Evolutionary conservation across 2,329 filamentous ascomycete genomes (phyloP).

Genomic region (Monosporascus sp.): DNA sequence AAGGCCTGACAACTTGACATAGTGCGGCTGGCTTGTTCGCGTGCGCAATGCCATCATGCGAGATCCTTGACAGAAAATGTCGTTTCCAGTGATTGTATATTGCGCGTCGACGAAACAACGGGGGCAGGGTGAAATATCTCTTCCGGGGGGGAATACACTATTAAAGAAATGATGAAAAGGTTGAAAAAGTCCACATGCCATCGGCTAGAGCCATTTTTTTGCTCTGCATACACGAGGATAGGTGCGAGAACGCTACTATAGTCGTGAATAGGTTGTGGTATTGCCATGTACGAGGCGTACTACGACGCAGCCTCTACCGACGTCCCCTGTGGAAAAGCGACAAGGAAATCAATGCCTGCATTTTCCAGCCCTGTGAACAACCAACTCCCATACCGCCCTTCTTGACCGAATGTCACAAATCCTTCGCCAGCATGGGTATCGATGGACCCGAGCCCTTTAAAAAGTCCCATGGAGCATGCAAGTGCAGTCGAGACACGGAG

Average conservation of each 20-base stretch:
- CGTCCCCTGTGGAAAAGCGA: constrained; percentile 19
- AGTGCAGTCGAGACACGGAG: constrained; percentile 33
- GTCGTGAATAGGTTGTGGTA: constrained; percentile 20
- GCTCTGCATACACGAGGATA: constrained; percentile 20
- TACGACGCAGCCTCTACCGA: constrained; percentile 21
- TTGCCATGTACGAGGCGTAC: constrained; percentile 23
- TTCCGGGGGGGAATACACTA: constrained; percentile 19
- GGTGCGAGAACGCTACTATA: constrained; percentile 17
- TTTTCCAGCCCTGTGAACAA: constrained; percentile 27
- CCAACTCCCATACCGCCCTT: constrained; percentile 26
- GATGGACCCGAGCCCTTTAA: constrained; percentile 20
- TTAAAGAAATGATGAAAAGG: constrained; percentile 23
- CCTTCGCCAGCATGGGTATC: constrained; percentile 26
- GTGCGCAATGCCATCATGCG: constrained; percentile 5
- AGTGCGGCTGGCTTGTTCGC: not conserved
- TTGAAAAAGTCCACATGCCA: constrained; percentile 19
- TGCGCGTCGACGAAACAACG: constrained; percentile 20
- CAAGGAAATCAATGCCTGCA: constrained; percentile 23
- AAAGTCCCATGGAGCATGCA: constrained; percentile 20
- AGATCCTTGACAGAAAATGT: constrained; percentile 5
- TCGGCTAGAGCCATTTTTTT: constrained; percentile 19
- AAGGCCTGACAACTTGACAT: not conserved
- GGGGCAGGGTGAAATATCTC: constrained; percentile 21
- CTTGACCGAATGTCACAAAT: constrained; percentile 25
- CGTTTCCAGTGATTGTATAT: constrained; percentile 10